These are phyloP conservation scores for Stenogyne calaminthoides DNA, from an alignment of 305 asterid species.

Conservation along the genomic window DNA sequence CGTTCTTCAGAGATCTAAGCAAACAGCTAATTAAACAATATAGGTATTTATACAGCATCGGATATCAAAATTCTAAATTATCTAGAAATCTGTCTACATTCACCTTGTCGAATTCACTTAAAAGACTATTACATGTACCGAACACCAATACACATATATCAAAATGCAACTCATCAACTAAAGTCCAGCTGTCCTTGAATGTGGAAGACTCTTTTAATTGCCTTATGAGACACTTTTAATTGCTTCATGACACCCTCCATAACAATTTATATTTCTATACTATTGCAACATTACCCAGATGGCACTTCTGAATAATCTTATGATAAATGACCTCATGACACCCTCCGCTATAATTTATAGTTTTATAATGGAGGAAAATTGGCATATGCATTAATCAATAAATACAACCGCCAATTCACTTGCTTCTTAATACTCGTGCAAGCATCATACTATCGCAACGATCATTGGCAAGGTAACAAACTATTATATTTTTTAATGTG, in stretches of 20 bases:
- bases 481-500: not conserved
- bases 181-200: not conserved
- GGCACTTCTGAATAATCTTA: not conserved
- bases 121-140: not conserved
- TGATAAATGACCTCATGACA: not conserved
- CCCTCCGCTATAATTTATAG: not conserved
- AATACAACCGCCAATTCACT: conserved; percentile 2
- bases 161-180: conserved; percentile 11
- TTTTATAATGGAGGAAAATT: not conserved
- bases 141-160: not conserved
- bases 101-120: not conserved
- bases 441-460: not conserved
- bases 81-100: not conserved
- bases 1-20: not conserved
- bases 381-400: not conserved
- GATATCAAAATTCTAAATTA: conserved; percentile 11
- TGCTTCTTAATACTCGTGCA: not conserved
- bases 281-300: not conserved
- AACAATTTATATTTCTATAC: not conserved
- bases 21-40: not conserved
- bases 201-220: conserved; percentile 1
- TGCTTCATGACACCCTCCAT: not conserved
- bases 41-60: not conserved
- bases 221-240: conserved; percentile 2
- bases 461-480: not conserved